Evolutionary conservation across 305 asterid species (phyloP).

Genomic region (Plantago coronopus): DNA sequence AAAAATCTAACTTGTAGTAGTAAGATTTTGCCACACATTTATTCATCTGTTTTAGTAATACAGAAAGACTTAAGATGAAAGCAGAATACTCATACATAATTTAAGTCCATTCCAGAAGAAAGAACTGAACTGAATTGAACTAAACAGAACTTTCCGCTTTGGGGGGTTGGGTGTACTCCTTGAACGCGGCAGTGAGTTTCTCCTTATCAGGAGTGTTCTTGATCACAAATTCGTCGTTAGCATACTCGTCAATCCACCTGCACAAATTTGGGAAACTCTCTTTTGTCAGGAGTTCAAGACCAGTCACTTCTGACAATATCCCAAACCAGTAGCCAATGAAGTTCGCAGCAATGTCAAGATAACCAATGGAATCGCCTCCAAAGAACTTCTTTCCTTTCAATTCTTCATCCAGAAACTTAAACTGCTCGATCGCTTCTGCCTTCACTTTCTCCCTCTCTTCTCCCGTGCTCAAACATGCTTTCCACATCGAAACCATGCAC

Average conservation of each 20-base stretch:
- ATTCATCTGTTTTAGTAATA: too few species aligned
- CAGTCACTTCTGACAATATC: slow-evolving; percentile 16
- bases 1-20: too few species aligned
- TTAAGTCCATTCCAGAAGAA: too few species aligned
- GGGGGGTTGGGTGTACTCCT: background rate
- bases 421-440: slow-evolving; percentile 27
- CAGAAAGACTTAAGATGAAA: too few species aligned
- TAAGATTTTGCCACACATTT: too few species aligned
- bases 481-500: too few species aligned
- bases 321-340: slow-evolving; percentile 21
- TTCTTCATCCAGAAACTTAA: slow-evolving; percentile 28
- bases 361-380: slow-evolving; percentile 32
- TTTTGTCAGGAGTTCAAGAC: slow-evolving; percentile 21
- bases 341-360: slow-evolving; percentile 29
- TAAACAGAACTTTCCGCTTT: too few species aligned
- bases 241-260: slow-evolving; percentile 24
- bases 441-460: slow-evolving; percentile 32
- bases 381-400: slow-evolving; percentile 32
- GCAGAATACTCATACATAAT: too few species aligned
- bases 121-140: too few species aligned
- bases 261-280: slow-evolving; percentile 32
- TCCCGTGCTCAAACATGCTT: slow-evolving; percentile 22
- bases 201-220: slow-evolving; percentile 30
- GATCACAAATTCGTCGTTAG: slow-evolving; percentile 17
- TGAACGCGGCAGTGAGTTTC: slow-evolving; percentile 11